Conservation (phyloP, 1,284 basidiomycete genomes). For the Nidula niveotomentosa region DNA sequence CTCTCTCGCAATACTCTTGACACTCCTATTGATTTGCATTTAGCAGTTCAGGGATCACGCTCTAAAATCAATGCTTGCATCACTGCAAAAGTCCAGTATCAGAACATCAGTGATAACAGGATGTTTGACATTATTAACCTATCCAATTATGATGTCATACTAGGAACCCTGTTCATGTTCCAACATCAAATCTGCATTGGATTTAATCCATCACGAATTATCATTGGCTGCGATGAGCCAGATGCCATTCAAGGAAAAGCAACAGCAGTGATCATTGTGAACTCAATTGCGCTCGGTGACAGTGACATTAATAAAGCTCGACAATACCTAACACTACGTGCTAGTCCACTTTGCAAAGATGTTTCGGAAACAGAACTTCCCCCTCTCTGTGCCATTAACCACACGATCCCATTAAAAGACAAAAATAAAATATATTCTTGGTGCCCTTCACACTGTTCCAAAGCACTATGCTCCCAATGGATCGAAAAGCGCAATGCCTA, state of each 20-base stretch:
- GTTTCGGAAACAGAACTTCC: constrained; percentile 14
- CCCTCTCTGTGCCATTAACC: constrained; percentile 19
- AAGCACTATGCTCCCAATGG: constrained; percentile 14
- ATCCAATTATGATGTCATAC: constrained; percentile 4
- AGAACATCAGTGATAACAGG: neutral
- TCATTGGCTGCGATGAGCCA: constrained; percentile 12
- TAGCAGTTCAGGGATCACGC: constrained; percentile 5
- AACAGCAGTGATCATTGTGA: neutral
- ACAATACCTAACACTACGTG: constrained; percentile 5
- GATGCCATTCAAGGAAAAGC: constrained; percentile 3
- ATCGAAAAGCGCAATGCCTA: constrained; percentile 15
- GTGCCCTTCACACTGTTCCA: constrained; percentile 15
- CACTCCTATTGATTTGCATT: constrained; percentile 3
- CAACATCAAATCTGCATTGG: constrained; percentile 21
- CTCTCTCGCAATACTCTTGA: no score
- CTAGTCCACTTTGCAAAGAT: constrained; percentile 8
- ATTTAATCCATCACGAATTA: constrained; percentile 15
- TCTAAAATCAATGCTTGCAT: constrained; percentile 1
- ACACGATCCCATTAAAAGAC: constrained; percentile 21
- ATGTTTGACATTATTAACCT: constrained; percentile 4
- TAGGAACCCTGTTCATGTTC: constrained; percentile 13
- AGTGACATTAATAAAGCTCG: constrained; percentile 12
- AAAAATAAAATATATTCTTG: constrained; percentile 15
- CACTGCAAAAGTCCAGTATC: constrained; percentile 1
- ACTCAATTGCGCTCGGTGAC: neutral